Base-by-base conservation (phyloP, 768 basidiomycete genomes). In the Suillus clintonianus region DNA sequence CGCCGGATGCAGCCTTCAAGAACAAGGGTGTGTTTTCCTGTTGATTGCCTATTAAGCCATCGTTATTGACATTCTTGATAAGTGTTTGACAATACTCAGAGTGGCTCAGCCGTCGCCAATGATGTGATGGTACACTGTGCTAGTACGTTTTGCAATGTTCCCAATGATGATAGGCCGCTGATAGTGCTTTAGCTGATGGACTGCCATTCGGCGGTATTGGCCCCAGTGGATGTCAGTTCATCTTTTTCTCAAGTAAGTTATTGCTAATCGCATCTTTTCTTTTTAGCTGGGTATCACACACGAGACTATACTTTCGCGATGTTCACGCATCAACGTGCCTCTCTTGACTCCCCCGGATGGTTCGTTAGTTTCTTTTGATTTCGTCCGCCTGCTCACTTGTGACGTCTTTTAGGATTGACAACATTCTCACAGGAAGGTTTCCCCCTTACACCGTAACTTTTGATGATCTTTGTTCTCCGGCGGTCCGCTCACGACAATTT, bases 201-300 rank as follows among this genome's bases (percentile, higher is more conserved):
- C 71, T 92, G 39, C 91, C 92, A 8, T 90, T 93, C 63, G 91
- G 91, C 42, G 92, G 91, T 30, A 80, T 85, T 48, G 91, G 91
- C 2, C 77, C 81, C 5, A 90, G 89, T 68, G 92, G 92, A 74
- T 83, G 91, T 92, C 72, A 67, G 89, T 71, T 4, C 22, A 19
- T 43, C 19, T 34, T 55, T 60, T 61, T 61, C 42, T 55, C 24
- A 41, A 6, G 9, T 39, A n/a, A 30, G 3, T 50, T 30, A 59
- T 42, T 45, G 51, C 55, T 56, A 55, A 3, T 43, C 48, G 14
- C 37, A 22, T 34, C 22, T 24, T 62, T n/a, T 34, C 22, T 24
- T 62, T n/a, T n/a, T 42, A 89, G 91, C 80, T 62, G 88, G 93
- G 14, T 79, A 82, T 61, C 86, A 90, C 70, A 86, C 88, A 4